A percentile compares a stretch with the other conserved stretches of the same genome.
These are phyloP conservation scores for Tylopilus plumbeoviolaceoides DNA, from an alignment of 768 basidiomycete species.

Conservation along the genomic window DNA sequence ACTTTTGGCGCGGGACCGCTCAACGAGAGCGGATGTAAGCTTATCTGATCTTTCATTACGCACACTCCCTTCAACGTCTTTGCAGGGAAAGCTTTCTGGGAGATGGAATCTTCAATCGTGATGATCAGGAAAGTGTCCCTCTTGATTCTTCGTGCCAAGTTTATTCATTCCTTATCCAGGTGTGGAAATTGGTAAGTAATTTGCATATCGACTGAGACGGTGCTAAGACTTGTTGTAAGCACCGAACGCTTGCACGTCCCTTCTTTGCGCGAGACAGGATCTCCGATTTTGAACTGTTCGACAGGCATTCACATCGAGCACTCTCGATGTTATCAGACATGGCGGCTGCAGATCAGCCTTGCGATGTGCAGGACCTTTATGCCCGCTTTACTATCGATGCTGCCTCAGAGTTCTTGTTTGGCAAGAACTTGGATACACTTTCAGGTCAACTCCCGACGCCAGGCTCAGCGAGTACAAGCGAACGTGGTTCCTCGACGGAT, in stretches of 20 bases:
- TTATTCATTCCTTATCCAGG: slow-evolving; percentile 28
- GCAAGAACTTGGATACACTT: slow-evolving; percentile 58
- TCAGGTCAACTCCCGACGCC: slow-evolving; percentile 50
- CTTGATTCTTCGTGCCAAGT: background rate
- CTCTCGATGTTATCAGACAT: slow-evolving; percentile 45
- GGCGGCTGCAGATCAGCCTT: slow-evolving; percentile 37
- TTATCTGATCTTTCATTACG: background rate
- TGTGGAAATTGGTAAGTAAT: slow-evolving; percentile 59
- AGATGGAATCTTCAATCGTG: slow-evolving; percentile 73
- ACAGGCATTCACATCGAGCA: slow-evolving; percentile 47
- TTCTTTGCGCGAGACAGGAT: slow-evolving; percentile 74
- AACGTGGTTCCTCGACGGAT: slow-evolving; percentile 56
- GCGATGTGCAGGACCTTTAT: slow-evolving; percentile 67
- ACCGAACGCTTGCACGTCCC: slow-evolving; percentile 63
- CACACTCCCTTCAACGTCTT: slow-evolving; percentile 11
- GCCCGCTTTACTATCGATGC: slow-evolving; percentile 67
- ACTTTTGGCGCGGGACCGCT: slow-evolving; percentile 62
- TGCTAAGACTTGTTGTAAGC: slow-evolving; percentile 36
- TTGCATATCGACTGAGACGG: background rate
- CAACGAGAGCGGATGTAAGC: slow-evolving; percentile 67
- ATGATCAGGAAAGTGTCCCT: slow-evolving; percentile 51
- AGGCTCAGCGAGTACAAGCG: slow-evolving; percentile 41
- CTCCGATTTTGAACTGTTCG: slow-evolving; percentile 66
- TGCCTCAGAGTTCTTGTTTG: slow-evolving; percentile 72
- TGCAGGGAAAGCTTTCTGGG: slow-evolving; percentile 54